Evolutionary conservation across 176 grass and related monocot genomes (phyloP), one percentile per base, ranked within the genome.

Genomic region (Cenchrus americanus): DNA sequence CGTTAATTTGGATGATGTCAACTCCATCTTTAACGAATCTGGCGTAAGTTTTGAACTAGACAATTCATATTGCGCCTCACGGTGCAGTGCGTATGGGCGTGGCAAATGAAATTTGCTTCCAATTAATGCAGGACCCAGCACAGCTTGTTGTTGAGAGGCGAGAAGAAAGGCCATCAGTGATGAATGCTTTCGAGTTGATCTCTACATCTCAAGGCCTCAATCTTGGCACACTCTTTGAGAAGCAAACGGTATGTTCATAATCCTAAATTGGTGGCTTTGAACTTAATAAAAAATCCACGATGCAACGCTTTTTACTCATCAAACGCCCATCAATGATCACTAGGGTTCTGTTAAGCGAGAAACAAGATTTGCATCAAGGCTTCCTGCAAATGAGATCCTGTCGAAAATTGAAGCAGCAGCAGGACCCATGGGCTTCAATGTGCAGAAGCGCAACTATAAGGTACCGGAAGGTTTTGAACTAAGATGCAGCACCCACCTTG

Each of bases 131-230:
- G 91, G 93, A 94, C 55, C 67, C 69, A 48, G 8, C 89, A 32
- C 89, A 99, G 67, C 91, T 99, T 81, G 97, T 99, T 76, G 91
- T 99, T 1, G 97, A 99, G 86, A 96, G 88, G 70, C 75, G 89
- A 73, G 93, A 96, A 77, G 91, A 92, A 75, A 83, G 85, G 7
- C 97, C 97, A 8, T 83, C 81, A 9, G 66, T 84, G 54, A 96
- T 96, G 97, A 99, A 99, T 82, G 97, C 97, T 48, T 99, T 99
- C 63, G 97, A 99, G 54, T 74, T 99, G 82, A 99, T 99, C 78
- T 99, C 97, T 21, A 99, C 87, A 32, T 96, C 97, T 73, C 97
- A 99, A 71, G 97, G 97, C 34, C 91, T 99, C 71, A 96, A 99
- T 89, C 93, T 99, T 8, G 85, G 97, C 76, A 91, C 77, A 6